phyloP scores from a whole-genome alignment of 1,284 basidiomycete genomes.

The Leccinum griseonigrum region DNA sequence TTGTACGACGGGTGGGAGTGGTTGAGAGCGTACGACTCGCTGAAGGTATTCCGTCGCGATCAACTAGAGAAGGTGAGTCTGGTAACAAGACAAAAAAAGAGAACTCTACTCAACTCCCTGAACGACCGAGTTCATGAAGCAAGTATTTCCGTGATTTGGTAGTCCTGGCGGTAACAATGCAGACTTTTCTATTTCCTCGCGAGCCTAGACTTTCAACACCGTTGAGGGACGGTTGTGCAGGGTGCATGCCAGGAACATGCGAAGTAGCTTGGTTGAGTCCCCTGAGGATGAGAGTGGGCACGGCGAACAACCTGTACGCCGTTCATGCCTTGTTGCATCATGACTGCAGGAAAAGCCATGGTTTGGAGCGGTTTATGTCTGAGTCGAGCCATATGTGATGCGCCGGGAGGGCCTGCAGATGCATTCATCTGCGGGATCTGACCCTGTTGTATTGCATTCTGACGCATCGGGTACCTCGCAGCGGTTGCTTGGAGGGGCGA shows the following conservation, averaged over 20 bases:
- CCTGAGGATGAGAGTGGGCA: conserved; percentile 48
- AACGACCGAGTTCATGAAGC: conserved; percentile 90
- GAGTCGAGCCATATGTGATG: conserved; percentile 39
- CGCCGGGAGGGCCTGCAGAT: conserved; percentile 32
- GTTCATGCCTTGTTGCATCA: conserved; percentile 36
- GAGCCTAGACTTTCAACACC: conserved; percentile 29
- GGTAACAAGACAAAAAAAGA: too few species aligned
- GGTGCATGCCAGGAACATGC: conserved; percentile 40
- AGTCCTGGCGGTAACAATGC: conserved; percentile 72
- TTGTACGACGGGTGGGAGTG: conserved; percentile 42
- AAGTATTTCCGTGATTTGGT: conserved; percentile 87
- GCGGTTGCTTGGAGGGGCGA: conserved; percentile 19
- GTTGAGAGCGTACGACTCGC: conserved; percentile 56
- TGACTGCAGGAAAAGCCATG: conserved; percentile 40
- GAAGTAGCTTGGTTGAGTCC: conserved; percentile 35
- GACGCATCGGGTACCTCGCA: conserved; percentile 29
- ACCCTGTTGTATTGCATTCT: conserved; percentile 29
- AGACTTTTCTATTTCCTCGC: conserved; percentile 58
- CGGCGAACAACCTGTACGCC: conserved; percentile 40
- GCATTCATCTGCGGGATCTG: conserved; percentile 41
- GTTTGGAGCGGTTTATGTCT: conserved; percentile 36
- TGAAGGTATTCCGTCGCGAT: conserved; percentile 57
- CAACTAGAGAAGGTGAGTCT: not conserved
- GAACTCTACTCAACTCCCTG: conserved; percentile 47
- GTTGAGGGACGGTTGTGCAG: conserved; percentile 31